Conservation (phyloP, 352 stramenopile species). For the Paralagenidium karlingii region DNA sequence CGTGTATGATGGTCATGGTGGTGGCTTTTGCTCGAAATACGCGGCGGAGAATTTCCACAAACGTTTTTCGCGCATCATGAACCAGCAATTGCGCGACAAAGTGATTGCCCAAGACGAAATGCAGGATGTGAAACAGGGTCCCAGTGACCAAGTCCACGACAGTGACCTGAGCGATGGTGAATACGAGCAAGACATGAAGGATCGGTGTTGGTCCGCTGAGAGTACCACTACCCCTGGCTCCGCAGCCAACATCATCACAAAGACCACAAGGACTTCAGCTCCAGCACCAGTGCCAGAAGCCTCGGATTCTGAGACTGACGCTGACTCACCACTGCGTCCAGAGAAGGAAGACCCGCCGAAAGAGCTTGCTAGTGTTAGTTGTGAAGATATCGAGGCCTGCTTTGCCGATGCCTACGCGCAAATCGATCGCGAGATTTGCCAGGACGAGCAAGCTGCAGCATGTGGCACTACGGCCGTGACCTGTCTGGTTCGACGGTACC, state of each 20-base stretch:
- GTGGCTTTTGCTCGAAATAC: slow-evolving; percentile 71
- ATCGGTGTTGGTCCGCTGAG: too few species aligned
- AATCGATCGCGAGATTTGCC: slow-evolving; percentile 47
- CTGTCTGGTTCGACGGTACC: slow-evolving; percentile 44
- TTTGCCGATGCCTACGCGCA: slow-evolving; percentile 43
- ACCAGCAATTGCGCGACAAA: slow-evolving; percentile 22
- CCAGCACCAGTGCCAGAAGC: slow-evolving; percentile 7
- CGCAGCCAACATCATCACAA: too few species aligned
- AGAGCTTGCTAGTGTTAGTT: too few species aligned
- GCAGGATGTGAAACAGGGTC: slow-evolving; percentile 8
- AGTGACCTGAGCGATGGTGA: slow-evolving; percentile 25
- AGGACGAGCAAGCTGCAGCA: slow-evolving; percentile 49
- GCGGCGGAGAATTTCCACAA: slow-evolving; percentile 55
- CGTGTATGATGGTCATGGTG: slow-evolving; percentile 73
- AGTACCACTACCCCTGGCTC: too few species aligned
- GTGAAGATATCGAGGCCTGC: slow-evolving; percentile 43
- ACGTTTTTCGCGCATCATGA: slow-evolving; percentile 28
- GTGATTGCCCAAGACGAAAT: slow-evolving; percentile 12
- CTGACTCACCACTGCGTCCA: too few species aligned
- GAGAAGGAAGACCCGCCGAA: too few species aligned
- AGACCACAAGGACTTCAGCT: too few species aligned
- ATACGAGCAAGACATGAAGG: slow-evolving; percentile 3
- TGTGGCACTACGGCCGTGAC: slow-evolving; percentile 70
- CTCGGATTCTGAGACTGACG: slow-evolving; percentile 20
- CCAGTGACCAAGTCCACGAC: slow-evolving; percentile 4